Base-by-base conservation (phyloP, 2,329 filamentous ascomycete species). In the Dryadomyces quercus-mongolicae region DNA sequence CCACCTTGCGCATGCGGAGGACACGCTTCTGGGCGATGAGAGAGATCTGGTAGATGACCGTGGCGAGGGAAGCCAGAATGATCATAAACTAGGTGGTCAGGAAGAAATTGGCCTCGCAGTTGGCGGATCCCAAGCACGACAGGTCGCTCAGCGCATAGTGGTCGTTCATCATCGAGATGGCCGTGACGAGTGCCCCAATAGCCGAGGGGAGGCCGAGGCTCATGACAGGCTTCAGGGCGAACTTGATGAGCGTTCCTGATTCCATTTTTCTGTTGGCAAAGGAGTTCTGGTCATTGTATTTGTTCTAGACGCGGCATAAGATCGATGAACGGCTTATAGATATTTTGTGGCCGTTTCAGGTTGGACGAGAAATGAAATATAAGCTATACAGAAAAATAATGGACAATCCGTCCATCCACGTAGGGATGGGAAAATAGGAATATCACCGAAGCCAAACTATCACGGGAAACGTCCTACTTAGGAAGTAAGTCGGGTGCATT, bases 61-160 rank as follows among this genome's bases (percentile, higher is more conserved):
- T 48, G 2, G 42, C 2, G 4, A 9, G 10, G 1, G 56, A 49
- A 5, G 55, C 34, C 12, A 15, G 38, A 22, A 58, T 50, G 3
- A 47, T 22, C 13, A 56, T 22, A 16, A 56, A 15, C 58, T 55
- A 60, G 16, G 57, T 57, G 4, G 55, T 52, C 2, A 55, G 6
- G 44, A 58, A 60, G 22, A 60, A 60, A 47, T 58, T 59, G 50
- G 56, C 54, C n/a, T 58, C 55, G 53, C 58, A 59, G 0, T 10
- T 3, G 5, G 21, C 21, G 12, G n/a, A 6, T 21, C 25, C 34
- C 13, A 15, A 4, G 6, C 51, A 58, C 21, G 18, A 49, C 45
- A 21, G 52, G 9, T 21, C 53, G 44, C 55, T 55, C 5, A 60
- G 10, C 3, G 58, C 56, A 9, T 56, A 45, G 36, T 60, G 58